phyloP scores from a whole-genome alignment of 1,284 basidiomycete species.

The Anthracocystis walkeri region DNA sequence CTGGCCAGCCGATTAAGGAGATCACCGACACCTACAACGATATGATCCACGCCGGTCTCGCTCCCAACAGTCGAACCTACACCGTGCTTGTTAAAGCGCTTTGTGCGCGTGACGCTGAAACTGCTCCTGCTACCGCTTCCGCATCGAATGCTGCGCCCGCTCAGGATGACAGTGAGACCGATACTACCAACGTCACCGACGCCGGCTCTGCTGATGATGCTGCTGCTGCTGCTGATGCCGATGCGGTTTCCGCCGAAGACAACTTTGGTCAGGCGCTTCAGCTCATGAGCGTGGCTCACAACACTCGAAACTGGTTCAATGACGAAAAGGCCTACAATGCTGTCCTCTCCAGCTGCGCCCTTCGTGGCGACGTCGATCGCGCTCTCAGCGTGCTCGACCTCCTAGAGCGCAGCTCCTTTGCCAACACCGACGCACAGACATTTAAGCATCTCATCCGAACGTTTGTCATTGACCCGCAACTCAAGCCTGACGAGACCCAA shows the following conservation, averaged over 20 bases:
- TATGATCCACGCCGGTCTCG: conserved; percentile 77
- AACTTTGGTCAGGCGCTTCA: conserved; percentile 72
- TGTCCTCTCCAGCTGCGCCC: conserved; percentile 78
- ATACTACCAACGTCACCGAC: too few species aligned
- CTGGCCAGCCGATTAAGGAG: conserved; percentile 75
- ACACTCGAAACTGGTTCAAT: conserved; percentile 68
- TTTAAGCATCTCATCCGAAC: conserved; percentile 76
- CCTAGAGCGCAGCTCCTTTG: conserved; percentile 73
- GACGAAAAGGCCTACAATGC: conserved; percentile 72
- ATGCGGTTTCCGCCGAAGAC: conserved; percentile 67
- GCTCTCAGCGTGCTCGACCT: conserved; percentile 80
- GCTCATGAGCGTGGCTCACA: conserved; percentile 73
- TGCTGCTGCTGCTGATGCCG: neutral
- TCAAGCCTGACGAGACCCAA: conserved; percentile 64
- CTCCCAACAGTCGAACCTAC: conserved; percentile 80
- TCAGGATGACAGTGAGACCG: neutral
- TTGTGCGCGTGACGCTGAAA: conserved; percentile 79
- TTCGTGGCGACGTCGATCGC: conserved; percentile 75
- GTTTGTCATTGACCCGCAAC: conserved; percentile 46
- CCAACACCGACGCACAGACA: conserved; percentile 71
- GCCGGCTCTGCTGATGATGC: too few species aligned
- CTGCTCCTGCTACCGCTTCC: conserved; percentile 4
- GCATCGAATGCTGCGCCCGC: neutral
- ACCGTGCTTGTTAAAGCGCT: conserved; percentile 78
- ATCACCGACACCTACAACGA: conserved; percentile 81